Base-by-base conservation (phyloP, 2,329 filamentous ascomycete species). In the Calonectria honghensis region DNA sequence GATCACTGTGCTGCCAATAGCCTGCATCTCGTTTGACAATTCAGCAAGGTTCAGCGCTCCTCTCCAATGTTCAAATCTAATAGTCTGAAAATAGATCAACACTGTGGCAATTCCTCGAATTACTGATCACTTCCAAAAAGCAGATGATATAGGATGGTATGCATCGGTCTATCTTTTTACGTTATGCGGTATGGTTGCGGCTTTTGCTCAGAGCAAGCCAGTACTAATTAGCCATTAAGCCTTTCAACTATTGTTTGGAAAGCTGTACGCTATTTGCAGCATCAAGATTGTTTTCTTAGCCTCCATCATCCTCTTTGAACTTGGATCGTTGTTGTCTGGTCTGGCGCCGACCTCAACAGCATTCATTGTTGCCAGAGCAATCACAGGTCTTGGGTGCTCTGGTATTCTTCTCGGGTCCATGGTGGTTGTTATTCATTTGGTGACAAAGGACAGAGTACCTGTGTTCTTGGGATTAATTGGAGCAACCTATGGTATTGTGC, bases 91-190 rank as follows among this genome's bases (percentile, higher is more conserved):
- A 11, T 31, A 64, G 61, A 90, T 90, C 72, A 86, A 90, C 29
- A 87, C 87, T 4, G 90, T 88, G 0, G 89, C 88, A 14, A 89
- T 90, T 52, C 89, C 89, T 3, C 87, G 87, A 70, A 90, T 90
- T 76, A 90, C 89, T 1, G 86, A 85, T 74, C 85, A 88, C 37
- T 88, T 89, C 81, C 83, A 87, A 68, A 84, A 86, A 54, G 84
- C 90, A 9, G 84, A 85, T 39, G 86, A 90, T 72, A 86, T 90
- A 13, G 87, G 88, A 18, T 92, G 91, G 90, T 92, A 92, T 77
- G 89, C 89, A 5, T 86, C 88, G 16, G 88, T 88, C 37, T 90
- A 87, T 76, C 88, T 89, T 79, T 81, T 89, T 72, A 87, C 86
- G 1, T 76, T 86, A 31, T 87, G 84, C 3, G 82, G 61, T 64